Evolutionary conservation across 441 rosid genomes (phyloP), one percentile per base, ranked within the genome.

Genomic region (Erodium moschatum): DNA sequence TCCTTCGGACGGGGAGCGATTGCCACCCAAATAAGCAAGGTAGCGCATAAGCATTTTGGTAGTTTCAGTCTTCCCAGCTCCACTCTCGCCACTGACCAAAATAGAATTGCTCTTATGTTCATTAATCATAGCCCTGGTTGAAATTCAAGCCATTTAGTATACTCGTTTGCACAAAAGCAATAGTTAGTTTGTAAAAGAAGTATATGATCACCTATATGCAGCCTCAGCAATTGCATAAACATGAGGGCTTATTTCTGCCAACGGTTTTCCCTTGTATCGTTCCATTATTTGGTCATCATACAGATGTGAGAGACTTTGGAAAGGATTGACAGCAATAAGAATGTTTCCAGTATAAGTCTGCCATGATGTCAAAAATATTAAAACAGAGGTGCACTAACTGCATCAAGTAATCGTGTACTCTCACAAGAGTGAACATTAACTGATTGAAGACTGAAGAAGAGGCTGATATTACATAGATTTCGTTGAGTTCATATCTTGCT

Each of bases 11-110:
- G 86, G 16, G 60, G 86, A 15, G 60, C 60, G 85, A 63, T 95
- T 92, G 72, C 98, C 97, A 46, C 98, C 98, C 67, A 93, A 78
- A 76, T 82, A 93, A 42, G 98, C 97, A 21, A 93, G 98, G 76
- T 93, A 91, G 68, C 87, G 85, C 98, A 93, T 91, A 78, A 93
- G 97, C 97, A 90, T 90, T 77, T 90, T 90, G 5, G 97, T 90
- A 67, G 97, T 88, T 85, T 88, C 97, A 11, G 97, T 93, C 83
- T 93, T 93, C 65, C 98, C 98, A 6, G 98, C 97, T 75, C 98
- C 98, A 66, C 98, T 93, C 82, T 93, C 97, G 5, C 98, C 98
- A 75, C 98, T 93, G 74, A 91, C 98, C 80, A 93, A 86, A 83
- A 93, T 93, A 6, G 97, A 89, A 81, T 93, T 93, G 84, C 98